These are phyloP conservation scores for Rhodosorus marinus DNA, from an alignment of 23 red algal species.

Conservation along the genomic window DNA sequence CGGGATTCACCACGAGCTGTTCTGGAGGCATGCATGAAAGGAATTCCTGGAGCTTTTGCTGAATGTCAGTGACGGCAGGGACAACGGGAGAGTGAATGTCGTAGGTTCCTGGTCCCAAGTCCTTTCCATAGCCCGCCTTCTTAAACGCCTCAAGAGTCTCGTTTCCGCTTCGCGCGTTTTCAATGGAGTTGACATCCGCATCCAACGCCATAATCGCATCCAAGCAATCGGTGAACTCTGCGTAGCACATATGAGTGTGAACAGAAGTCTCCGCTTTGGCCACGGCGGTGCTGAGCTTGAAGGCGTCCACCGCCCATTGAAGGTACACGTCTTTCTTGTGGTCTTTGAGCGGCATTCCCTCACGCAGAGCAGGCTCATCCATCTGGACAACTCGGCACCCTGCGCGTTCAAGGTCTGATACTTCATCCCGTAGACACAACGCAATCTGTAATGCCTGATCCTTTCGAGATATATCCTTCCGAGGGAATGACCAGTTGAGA, in stretches of 20 bases:
- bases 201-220: constrained; percentile 60
- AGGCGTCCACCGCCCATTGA: constrained; percentile 58
- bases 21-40: constrained; percentile 12
- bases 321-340: constrained; percentile 42
- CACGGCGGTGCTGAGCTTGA: constrained; percentile 48
- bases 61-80: constrained; percentile 21
- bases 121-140: constrained; percentile 40
- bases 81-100: constrained; percentile 77
- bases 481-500: constrained; percentile 75
- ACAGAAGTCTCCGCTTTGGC: constrained; percentile 41
- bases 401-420: constrained; percentile 52
- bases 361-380: constrained; percentile 76
- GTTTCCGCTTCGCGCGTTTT: constrained; percentile 51
- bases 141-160: constrained; percentile 48
- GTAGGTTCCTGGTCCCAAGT: constrained; percentile 76
- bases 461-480: constrained; percentile 62
- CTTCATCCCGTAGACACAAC: constrained; percentile 54
- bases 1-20: constrained; percentile 66
- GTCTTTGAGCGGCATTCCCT: constrained; percentile 65
- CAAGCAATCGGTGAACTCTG: constrained; percentile 77
- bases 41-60: constrained; percentile 5
- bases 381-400: constrained; percentile 63
- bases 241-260: constrained; percentile 79
- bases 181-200: constrained; percentile 74
- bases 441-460: constrained; percentile 63